Evolutionary conservation across 176 grass and related monocot genomes (phyloP).

Genomic region (Eragrostis curvula): DNA sequence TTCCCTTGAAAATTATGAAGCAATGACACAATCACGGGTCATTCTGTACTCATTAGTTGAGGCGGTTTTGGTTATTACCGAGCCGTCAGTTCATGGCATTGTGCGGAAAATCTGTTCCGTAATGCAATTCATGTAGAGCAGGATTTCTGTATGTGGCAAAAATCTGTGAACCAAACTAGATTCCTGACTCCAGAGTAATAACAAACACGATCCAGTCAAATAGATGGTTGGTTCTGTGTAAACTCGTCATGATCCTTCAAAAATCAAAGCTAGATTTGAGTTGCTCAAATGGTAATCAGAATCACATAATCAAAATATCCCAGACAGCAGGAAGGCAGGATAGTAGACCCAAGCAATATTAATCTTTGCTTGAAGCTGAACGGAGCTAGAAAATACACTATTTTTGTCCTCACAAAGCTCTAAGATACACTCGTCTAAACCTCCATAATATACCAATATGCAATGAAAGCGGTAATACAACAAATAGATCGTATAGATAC

Average conservation of each 20-base stretch:
- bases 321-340: not conserved
- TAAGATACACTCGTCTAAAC: conserved; percentile 24
- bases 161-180: not conserved
- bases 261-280: not conserved
- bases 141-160: not conserved
- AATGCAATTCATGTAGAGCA: not conserved
- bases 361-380: conserved; percentile 1
- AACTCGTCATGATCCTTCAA: not conserved
- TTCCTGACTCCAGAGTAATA: too few relatives aligned
- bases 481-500: conserved; percentile 37
- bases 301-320: conserved; percentile 3
- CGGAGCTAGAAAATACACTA: conserved; percentile 31
- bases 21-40: not conserved
- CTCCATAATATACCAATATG: conserved; percentile 23
- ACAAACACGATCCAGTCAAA: not conserved
- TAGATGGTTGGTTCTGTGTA: not conserved
- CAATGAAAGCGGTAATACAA: conserved; percentile 5
- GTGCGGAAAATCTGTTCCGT: not conserved
- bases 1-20: not conserved
- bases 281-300: not conserved
- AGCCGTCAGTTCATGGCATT: not conserved
- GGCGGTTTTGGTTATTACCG: not conserved
- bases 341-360: not conserved
- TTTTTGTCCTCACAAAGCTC: conserved; percentile 16
- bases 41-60: not conserved